phyloP scores from a whole-genome alignment of 805 yeast species.

The Candida bentonensis region DNA sequence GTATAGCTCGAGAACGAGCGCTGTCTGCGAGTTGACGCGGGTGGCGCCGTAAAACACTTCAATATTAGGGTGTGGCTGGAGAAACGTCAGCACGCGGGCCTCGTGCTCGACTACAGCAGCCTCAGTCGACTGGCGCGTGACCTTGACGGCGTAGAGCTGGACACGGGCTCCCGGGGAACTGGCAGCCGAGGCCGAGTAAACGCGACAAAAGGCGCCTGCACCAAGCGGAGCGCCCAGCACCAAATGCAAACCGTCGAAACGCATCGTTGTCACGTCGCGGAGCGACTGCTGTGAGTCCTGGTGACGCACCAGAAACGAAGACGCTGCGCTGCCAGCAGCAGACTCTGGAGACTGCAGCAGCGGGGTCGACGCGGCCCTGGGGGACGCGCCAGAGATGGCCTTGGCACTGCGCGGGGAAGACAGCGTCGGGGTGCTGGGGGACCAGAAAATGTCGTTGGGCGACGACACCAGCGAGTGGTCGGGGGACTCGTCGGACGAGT shows the following conservation, averaged over 20 bases:
- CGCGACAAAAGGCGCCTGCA: conserved; percentile 3
- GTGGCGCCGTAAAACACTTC: conserved; percentile 8
- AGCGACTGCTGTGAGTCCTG: not conserved
- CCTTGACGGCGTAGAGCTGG: conserved; percentile 2
- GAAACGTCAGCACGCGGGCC: conserved; percentile 5
- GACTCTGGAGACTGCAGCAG: not conserved
- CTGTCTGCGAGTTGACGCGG: conserved; percentile 4
- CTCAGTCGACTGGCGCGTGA: conserved; percentile 1
- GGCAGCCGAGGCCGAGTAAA: not conserved
- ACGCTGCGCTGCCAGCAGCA: not conserved
- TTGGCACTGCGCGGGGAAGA: not conserved
- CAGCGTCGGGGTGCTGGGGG: not conserved
- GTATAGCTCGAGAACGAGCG: conserved; percentile 11
- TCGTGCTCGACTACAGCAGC: conserved; percentile 6
- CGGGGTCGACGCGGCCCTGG: not conserved
- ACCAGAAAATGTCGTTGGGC: conserved; percentile 1
- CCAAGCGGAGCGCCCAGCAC: conserved; percentile 52
- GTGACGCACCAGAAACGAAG: not conserved
- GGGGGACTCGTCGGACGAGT: not conserved
- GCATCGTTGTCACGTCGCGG: not conserved
- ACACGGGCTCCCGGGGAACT: not conserved
- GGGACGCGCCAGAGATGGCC: not conserved
- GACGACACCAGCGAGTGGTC: not conserved
- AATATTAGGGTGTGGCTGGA: conserved; percentile 4
- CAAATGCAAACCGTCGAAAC: conserved; percentile 51